Evolutionary conservation across 78 protist genomes (phyloP), one percentile per base, ranked within the genome.

Genomic region (Cavenderia fasciculata): DNA sequence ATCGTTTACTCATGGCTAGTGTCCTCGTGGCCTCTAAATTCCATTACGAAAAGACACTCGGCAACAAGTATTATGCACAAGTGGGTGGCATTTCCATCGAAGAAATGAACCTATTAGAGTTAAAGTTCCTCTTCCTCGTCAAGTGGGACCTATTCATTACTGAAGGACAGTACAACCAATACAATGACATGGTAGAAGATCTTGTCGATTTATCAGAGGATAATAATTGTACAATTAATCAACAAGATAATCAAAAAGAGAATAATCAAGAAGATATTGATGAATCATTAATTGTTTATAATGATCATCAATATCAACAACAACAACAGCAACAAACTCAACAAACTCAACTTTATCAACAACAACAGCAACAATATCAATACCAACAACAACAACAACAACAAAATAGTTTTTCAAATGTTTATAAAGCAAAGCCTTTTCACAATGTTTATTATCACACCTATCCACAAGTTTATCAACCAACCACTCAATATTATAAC

Each of bases 31-130:
- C 88, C 0, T 65, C 88, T 2, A 78, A 78, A 46, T 78, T 38
- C 40, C 88, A 78, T 23, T 65, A 78, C 36, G 88, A 78, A 41
- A 65, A 78, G 71, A 40, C 51, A 0, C 18, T 78, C 14, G 57
- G 40, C 41, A 78, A 78, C 54, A 19, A 75, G 36, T 78, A 78
- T 27, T 78, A 78, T 54, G 88, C 88, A 0, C 88, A 78, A 40
- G 88, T 78, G 0, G 88, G 88, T 4, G 88, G 88, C 14, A 49
- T 78, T 41, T 29, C 74, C 1, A 19, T 66, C 1, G 16, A 19
- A 36, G 88, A 78, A 46, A 78, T 78, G 56, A 78, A 78, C 38
- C 33, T 38, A 16, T 31, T 78, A 29, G 88, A 78, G 29, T 21
- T 78, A 2, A 68, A 62, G n/a, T 52, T 78, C 18, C 29, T 78